Base-by-base conservation (phyloP, 768 basidiomycete genomes). In the Mycena crocata region DNA sequence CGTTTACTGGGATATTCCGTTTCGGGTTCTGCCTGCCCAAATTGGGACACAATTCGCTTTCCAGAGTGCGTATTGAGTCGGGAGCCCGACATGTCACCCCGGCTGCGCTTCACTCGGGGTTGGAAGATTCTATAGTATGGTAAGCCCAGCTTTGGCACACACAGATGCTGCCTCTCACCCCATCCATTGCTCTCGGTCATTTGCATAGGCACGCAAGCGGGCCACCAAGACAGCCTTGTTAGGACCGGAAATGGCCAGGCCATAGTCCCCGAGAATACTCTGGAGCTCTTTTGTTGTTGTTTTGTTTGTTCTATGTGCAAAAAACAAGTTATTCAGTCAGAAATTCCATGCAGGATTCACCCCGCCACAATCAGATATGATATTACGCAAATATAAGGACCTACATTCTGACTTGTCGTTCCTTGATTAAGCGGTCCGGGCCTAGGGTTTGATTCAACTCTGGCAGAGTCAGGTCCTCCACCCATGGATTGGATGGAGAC, bases 121-220 rank as follows among this genome's bases (percentile, higher is more conserved):
- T 32, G 28, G 31, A 50, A 50, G 7, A 50, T 31, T 8, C 49
- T 50, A 17, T 26, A n/a, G 3, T 19, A 12, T 50, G 30, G 49
- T 14, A n/a, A 50, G 44, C n/a, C n/a, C 8, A 45, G 21, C 44
- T 45, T 13, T 24, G 23, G 12, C 23, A n/a, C 44, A 10, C 23
- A 7, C 9, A 10, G 23, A 45, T 21, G 12, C 12, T 24, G 30
- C 32, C 19, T 50, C 15, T 50, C 21, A 50, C 49, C 49, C 49
- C 49, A 50, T 50, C 49, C 49, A 50, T 12, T n/a, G 28, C 19
- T 50, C 49, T n/a, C 49, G 49, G 32, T 50, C 49, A 50, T 50
- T 50, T 4, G 49, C 49, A n/a, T 50, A 50, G 15, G 30, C 49
- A 15, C 49, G 49, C 49, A 50, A 50, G 32, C 49, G 49, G 49